Evolutionary conservation across 2,329 filamentous ascomycete genomes (phyloP).

Genomic region (Tolypocladium album): DNA sequence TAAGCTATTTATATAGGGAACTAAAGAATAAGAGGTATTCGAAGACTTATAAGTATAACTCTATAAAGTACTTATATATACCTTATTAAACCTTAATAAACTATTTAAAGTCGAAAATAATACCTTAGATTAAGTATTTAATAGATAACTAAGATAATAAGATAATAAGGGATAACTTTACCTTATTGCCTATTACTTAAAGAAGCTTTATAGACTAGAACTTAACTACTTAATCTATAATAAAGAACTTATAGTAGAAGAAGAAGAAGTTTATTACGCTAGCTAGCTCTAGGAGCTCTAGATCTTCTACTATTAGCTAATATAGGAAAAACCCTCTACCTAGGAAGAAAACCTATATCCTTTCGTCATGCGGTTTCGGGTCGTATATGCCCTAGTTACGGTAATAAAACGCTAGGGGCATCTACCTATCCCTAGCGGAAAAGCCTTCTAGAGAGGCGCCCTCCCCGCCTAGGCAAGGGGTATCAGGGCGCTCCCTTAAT

Average conservation of each 20-base stretch:
- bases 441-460: no score
- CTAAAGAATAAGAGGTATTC: not conserved
- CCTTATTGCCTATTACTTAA: not conserved
- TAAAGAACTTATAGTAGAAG: not conserved
- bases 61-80: not conserved
- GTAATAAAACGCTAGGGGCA: no score
- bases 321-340: no score
- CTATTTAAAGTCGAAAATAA: not conserved
- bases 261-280: no score
- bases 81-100: not conserved
- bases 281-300: no score
- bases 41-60: not conserved
- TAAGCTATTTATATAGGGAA: not conserved
- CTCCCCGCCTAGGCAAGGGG: no score
- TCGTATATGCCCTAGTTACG: not conserved
- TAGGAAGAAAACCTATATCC: no score
- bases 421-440: no score
- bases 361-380: no score
- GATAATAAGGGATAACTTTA: not conserved
- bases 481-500: no score
- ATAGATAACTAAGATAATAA: not conserved
- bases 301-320: no score
- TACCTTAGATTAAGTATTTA: not conserved
- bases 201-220: not conserved
- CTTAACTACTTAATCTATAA: not conserved